Conservation (phyloP, 148 eudicot species). For the Oxyria digyna region DNA sequence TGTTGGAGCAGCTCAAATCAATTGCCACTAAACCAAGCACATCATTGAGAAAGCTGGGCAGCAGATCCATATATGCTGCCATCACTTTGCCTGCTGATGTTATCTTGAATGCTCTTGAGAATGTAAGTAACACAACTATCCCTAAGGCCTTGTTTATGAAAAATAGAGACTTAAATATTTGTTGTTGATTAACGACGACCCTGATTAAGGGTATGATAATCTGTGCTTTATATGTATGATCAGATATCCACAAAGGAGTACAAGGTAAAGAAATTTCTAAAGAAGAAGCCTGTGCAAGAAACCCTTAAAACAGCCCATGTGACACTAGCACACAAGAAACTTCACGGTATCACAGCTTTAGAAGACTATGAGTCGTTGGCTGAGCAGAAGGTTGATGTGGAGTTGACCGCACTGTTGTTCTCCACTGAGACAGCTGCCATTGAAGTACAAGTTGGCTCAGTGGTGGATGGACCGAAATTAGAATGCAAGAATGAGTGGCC, state of each 20-base stretch:
- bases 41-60: constrained; percentile 57
- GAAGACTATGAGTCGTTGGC: constrained; percentile 54
- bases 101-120: constrained; percentile 28
- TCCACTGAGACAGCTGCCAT: constrained; percentile 67
- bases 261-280: constrained; percentile 33
- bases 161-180: constrained; percentile 21
- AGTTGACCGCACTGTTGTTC: constrained; percentile 49
- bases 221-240: no score
- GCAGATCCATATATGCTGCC: constrained; percentile 70
- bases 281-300: constrained; percentile 36
- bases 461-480: constrained; percentile 56
- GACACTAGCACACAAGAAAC: constrained; percentile 88
- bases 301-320: constrained; percentile 52
- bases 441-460: constrained; percentile 63
- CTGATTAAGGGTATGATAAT: constrained; percentile 56
- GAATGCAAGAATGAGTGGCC: constrained; percentile 69
- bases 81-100: constrained; percentile 51
- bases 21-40: constrained; percentile 47
- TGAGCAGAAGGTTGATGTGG: constrained; percentile 48
- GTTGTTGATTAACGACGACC: constrained; percentile 15
- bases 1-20: constrained; percentile 51
- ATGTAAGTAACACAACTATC: constrained; percentile 44
- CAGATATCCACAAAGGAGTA: no score
- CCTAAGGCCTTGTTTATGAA: no score
- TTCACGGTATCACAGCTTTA: constrained; percentile 76